Evolutionary conservation across 768 basidiomycete species (phyloP).

Genomic region (Lenzites betulinus): DNA sequence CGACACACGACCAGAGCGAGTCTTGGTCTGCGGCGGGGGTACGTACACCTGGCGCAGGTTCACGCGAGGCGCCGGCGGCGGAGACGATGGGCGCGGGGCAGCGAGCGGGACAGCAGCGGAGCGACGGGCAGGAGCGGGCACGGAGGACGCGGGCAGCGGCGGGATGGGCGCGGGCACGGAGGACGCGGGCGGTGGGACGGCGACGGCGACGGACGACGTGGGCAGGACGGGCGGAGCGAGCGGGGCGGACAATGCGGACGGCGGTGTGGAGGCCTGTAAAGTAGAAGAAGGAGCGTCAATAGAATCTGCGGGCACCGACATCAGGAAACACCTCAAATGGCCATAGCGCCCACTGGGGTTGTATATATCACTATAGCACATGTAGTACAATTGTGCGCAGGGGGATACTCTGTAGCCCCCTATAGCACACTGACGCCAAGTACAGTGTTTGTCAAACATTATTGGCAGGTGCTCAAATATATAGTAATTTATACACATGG

Average conservation of each 20-base stretch:
- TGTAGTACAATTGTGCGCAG: no score
- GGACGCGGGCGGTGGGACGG: background rate
- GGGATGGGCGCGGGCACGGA: background rate
- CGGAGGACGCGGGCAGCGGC: no score
- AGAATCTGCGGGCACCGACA: background rate
- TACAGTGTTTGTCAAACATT: no score
- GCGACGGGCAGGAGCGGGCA: constrained; percentile 1
- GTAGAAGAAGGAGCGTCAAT: background rate
- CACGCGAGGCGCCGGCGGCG: background rate
- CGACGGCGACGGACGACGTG: no score
- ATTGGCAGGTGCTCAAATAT: no score
- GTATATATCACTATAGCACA: no score
- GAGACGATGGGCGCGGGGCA: background rate
- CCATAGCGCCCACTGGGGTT: no score
- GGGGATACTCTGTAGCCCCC: no score
- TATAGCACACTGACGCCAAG: no score
- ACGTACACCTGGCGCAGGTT: background rate
- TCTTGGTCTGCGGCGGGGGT: constrained; percentile 1
- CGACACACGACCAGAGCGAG: background rate
- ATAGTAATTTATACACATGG: no score
- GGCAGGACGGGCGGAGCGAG: no score
- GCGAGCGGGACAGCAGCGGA: background rate
- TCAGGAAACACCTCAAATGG: no score
- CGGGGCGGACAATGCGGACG: background rate
- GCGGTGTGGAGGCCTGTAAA: background rate